Percentiles rank a stretch among this genome's conserved stretches.
phyloP scores from a whole-genome alignment of 495 filamentous ascomycete genomes.

The Lasiosphaeria hispida region DNA sequence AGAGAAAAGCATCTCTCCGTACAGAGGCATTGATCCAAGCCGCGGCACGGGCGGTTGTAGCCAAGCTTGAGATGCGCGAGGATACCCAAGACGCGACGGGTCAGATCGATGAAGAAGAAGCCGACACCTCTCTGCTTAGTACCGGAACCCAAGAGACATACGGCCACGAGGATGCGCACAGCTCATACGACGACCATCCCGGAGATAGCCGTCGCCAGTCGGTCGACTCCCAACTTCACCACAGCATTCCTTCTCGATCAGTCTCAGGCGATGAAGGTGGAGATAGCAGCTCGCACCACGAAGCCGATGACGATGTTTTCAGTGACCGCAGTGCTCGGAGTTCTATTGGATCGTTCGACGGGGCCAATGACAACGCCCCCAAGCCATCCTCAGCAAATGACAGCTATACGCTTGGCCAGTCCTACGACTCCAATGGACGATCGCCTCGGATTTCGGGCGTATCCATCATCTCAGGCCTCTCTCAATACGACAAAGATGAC shows the following conservation, averaged over 20 bases:
- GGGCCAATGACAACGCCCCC: conserved; percentile 19
- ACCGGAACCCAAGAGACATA: conserved; percentile 33
- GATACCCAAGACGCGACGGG: neutral
- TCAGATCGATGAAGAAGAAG: conserved; percentile 19
- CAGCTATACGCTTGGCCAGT: conserved; percentile 13
- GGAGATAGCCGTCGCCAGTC: conserved; percentile 21
- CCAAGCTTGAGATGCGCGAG: conserved; percentile 34
- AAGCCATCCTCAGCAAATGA: conserved; percentile 16
- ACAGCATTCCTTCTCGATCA: conserved; percentile 19
- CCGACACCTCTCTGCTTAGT: conserved; percentile 36
- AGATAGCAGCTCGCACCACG: conserved; percentile 46
- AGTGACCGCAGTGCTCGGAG: conserved; percentile 50
- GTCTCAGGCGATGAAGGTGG: conserved; percentile 32
- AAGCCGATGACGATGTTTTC: conserved; percentile 55
- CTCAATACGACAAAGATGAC: conserved; percentile 42
- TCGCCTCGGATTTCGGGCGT: conserved; percentile 33
- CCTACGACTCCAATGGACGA: conserved; percentile 7
- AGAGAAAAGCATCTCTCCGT: conserved; percentile 27
- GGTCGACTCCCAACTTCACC: conserved; percentile 20
- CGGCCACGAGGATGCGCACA: conserved; percentile 18
- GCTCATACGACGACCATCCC: conserved; percentile 5
- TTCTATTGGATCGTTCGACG: conserved; percentile 43
- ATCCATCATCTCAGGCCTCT: conserved; percentile 43
- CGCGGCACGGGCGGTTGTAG: conserved; percentile 42
- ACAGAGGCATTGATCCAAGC: conserved; percentile 44